phyloP scores from a whole-genome alignment of 768 basidiomycete species.

The Tephrocybe sp. region DNA sequence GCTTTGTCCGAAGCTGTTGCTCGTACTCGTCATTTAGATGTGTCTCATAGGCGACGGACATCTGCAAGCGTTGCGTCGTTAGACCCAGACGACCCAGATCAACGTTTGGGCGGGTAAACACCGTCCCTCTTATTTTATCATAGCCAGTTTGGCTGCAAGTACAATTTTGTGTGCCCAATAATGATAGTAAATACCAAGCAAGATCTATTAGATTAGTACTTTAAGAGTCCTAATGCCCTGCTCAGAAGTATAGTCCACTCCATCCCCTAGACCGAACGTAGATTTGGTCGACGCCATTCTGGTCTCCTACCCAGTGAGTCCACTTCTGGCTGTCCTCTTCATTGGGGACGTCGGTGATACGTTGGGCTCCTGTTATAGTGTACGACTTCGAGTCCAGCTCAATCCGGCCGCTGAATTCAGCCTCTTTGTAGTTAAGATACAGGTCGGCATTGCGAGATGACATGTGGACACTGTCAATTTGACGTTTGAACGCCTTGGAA shows the following conservation, averaged over 20 bases:
- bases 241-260: conserved; percentile 45
- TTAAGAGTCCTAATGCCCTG: not conserved
- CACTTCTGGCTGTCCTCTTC: conserved; percentile 24
- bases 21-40: conserved; percentile 5
- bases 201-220: no score
- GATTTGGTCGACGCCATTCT: conserved; percentile 40
- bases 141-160: no score
- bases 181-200: not conserved
- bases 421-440: conserved; percentile 54
- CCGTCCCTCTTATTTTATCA: not conserved
- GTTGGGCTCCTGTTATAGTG: conserved; percentile 29
- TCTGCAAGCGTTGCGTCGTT: conserved; percentile 4
- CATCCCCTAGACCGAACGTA: conserved; percentile 43
- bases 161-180: not conserved
- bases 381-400: conserved; percentile 43
- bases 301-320: conserved; percentile 43
- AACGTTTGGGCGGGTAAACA: conserved; percentile 6
- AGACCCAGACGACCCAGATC: conserved; percentile 13
- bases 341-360: conserved; percentile 7
- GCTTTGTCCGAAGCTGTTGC: conserved; percentile 25
- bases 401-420: conserved; percentile 50
- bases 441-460: conserved; percentile 52
- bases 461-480: conserved; percentile 46
- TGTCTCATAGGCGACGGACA: not conserved
- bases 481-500: conserved; percentile 40